Percentiles rank a stretch among this genome's conserved stretches.
Conservation (phyloP, 139 green algal genomes). For the Axilococcus clingmanii region DNA sequence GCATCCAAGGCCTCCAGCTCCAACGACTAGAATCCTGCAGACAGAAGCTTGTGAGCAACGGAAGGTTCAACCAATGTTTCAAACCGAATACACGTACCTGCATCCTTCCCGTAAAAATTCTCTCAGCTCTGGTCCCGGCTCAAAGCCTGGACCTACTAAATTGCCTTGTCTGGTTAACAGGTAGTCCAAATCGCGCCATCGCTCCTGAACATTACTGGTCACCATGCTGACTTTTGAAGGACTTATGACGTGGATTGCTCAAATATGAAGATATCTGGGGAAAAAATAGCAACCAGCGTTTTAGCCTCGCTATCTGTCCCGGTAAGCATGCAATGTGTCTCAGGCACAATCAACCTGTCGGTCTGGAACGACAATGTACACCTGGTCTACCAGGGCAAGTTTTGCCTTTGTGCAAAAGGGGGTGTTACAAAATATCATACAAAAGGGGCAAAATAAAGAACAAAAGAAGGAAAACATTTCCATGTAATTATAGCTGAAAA, state of each 20-base stretch:
- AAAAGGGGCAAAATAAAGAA: too few species aligned
- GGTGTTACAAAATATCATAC: too few species aligned
- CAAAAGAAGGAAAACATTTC: too few species aligned
- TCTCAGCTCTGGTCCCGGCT: constrained; percentile 52
- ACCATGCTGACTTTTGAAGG: background rate
- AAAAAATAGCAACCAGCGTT: background rate
- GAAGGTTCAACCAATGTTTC: background rate
- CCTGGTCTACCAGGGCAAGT: too few species aligned
- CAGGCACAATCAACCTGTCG: too few species aligned
- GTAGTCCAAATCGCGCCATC: constrained; percentile 66
- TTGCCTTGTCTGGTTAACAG: constrained; percentile 66
- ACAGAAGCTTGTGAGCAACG: background rate
- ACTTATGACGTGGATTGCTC: background rate
- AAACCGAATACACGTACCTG: constrained; percentile 5
- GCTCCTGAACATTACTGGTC: constrained; percentile 9
- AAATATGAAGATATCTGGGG: background rate
- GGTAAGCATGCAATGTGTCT: too few species aligned
- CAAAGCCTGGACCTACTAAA: constrained; percentile 78
- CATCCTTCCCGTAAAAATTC: constrained; percentile 58
- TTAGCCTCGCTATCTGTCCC: background rate
- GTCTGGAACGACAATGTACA: too few species aligned
- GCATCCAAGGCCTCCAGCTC: constrained; percentile 94
- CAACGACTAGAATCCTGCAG: constrained; percentile 73
- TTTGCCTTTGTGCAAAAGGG: too few species aligned
- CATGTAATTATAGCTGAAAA: too few species aligned